These are phyloP conservation scores for Saccharomyces hybrid DNA, from an alignment of 1,139 yeast genomes.

Conservation along the genomic window DNA sequence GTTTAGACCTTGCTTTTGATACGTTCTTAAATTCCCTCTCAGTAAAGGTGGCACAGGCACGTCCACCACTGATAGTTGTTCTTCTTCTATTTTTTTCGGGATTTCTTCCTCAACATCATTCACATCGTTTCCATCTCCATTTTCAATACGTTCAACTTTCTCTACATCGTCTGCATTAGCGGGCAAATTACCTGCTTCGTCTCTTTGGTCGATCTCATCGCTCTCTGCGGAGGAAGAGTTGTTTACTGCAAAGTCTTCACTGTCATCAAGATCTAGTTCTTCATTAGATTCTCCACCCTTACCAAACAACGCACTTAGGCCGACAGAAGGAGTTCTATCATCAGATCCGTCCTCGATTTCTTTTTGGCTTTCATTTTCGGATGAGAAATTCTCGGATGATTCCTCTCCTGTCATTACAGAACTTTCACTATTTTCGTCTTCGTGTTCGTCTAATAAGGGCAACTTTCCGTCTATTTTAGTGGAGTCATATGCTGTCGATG, in stretches of 20 bases:
- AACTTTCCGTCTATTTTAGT: conserved; percentile 24
- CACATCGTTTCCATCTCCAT: too few relatives aligned
- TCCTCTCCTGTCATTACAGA: conserved; percentile 7
- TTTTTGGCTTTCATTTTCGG: conserved; percentile 17
- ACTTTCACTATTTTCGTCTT: conserved; percentile 5
- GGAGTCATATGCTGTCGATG: conserved; percentile 19
- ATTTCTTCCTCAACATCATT: conserved; percentile 7
- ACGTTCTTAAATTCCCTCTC: too few relatives aligned
- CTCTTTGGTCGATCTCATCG: conserved; percentile 9
- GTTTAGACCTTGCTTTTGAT: conserved; percentile 52
- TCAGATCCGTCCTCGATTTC: conserved; percentile 12
- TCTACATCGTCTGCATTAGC: conserved; percentile 13
- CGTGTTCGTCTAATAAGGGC: conserved; percentile 9
- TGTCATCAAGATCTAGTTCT: conserved; percentile 17
- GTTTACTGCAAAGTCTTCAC: conserved; percentile 15
- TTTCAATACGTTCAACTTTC: too few relatives aligned
- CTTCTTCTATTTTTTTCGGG: neutral
- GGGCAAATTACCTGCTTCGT: conserved; percentile 13
- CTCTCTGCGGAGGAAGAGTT: neutral
- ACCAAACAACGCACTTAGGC: conserved; percentile 9
- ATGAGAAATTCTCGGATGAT: neutral
- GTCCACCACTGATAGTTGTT: conserved; percentile 48
- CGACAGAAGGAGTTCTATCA: neutral
- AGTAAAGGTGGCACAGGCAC: conserved; percentile 62
- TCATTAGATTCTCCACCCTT: conserved; percentile 14